A percentile compares a stretch with the other conserved stretches of the same genome.
Conservation (phyloP, 371 early-diverging fungal species). For the Apophysomyces variabilis region DNA sequence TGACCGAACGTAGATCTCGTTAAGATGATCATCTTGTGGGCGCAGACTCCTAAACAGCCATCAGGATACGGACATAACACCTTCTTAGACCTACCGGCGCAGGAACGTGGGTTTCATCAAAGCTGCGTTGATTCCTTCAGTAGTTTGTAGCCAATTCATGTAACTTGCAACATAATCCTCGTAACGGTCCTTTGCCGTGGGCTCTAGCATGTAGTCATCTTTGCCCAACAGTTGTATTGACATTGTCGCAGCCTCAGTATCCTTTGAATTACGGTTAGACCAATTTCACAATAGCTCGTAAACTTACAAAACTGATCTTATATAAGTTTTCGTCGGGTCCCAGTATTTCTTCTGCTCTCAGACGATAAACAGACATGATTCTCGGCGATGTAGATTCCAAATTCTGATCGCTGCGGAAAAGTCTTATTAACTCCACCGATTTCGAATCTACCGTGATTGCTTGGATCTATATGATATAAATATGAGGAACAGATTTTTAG, state of each 20-base stretch:
- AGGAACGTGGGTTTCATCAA: conserved; percentile 68
- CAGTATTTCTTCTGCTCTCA: conserved; percentile 80
- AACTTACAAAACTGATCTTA: conserved; percentile 83
- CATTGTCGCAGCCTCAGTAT: conserved; percentile 66
- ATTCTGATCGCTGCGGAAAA: conserved; percentile 45
- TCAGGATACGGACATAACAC: conserved; percentile 42
- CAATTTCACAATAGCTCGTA: background rate
- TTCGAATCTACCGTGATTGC: conserved; percentile 47
- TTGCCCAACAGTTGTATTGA: conserved; percentile 86
- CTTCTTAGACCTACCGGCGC: conserved; percentile 52
- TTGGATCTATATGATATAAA: conserved; percentile 37
- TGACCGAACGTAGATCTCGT: conserved; percentile 65
- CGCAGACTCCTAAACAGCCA: conserved; percentile 60
- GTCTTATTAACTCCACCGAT: conserved; percentile 22
- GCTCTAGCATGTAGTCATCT: conserved; percentile 82
- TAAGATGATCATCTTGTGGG: conserved; percentile 75
- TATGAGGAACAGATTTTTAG: background rate
- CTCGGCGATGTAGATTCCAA: conserved; percentile 25
- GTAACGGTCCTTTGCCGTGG: conserved; percentile 88
- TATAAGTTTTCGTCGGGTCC: conserved; percentile 85
- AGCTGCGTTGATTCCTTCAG: conserved; percentile 68
- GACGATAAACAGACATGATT: conserved; percentile 68
- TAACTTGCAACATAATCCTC: conserved; percentile 93
- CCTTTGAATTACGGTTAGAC: conserved; percentile 28
- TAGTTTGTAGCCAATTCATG: conserved; percentile 75